Base-by-base conservation (phyloP, 2,329 filamentous ascomycete genomes). In the Aspergillus ochraceus region DNA sequence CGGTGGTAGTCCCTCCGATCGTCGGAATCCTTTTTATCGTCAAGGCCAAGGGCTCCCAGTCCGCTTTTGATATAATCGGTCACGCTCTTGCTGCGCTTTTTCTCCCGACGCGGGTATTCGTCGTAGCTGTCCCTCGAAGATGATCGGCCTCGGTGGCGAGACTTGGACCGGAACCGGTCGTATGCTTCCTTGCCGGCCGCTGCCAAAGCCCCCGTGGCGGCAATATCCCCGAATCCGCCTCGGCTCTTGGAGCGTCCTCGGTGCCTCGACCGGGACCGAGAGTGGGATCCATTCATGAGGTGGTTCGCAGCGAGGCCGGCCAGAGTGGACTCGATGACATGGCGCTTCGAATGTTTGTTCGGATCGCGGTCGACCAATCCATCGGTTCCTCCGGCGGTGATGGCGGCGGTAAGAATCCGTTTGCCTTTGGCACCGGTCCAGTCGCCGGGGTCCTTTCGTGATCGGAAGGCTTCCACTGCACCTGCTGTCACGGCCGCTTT, bases 351-450 rank as follows among this genome's bases (percentile, higher is more conserved):
- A 78, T 92, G 88, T 73, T 91, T 88, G 67, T 89, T 86, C 6
- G 88, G 84, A 68, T 92, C 84, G 54, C 81, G 81, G 66, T 88
- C 86, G 58, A 89, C 81, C 47, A 92, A 84, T 9, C 88, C 87
- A 74, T 97, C 92, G 62, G 97, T 90, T 59, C 92, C 90, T 66
- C 91, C 94, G 60, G 94, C 92, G 77, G 91, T 90, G 26, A 88
- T 76, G 39, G 94, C 94, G 52, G 92, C 93, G 22, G 94, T 97
- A 52, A 96, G 84, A 61, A 98, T 86, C 55, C 94, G 91, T 80
- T 92, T 95, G 66, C 92, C 91, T 79, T 97, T 97, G 64, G 91
- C 90, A 42, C 93, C 94, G 64, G 88, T 90, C 92, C 93, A 97
- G 49, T 89, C 86, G 57, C 94, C 94, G 2, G 92, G 90, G 63